Evolutionary conservation across 2,329 filamentous ascomycete genomes (phyloP).

Genomic region (Capronia coronata): DNA sequence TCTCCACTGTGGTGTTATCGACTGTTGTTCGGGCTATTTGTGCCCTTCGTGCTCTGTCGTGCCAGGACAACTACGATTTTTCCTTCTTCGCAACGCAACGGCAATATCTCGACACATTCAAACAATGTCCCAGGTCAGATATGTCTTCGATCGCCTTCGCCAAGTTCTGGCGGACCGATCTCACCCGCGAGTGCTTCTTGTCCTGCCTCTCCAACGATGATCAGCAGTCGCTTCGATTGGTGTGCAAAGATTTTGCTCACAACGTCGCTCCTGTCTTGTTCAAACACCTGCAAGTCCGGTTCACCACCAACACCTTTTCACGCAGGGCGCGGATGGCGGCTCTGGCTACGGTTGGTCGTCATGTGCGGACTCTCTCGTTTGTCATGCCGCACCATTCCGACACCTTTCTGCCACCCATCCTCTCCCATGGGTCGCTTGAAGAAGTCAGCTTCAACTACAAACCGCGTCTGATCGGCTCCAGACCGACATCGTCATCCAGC

Average conservation of each 20-base stretch:
- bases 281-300: slow-evolving; percentile 41
- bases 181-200: slow-evolving; percentile 33
- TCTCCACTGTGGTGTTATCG: slow-evolving; percentile 25
- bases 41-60: neutral
- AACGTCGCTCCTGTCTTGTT: slow-evolving; percentile 37
- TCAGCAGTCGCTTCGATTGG: slow-evolving; percentile 33
- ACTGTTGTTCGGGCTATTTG: slow-evolving; percentile 2
- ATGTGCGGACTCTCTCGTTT: slow-evolving; percentile 74
- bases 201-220: slow-evolving; percentile 32
- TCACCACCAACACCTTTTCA: slow-evolving; percentile 63
- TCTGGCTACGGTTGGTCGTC: slow-evolving; percentile 67
- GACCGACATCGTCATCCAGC: slow-evolving; percentile 48
- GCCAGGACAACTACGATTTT: neutral
- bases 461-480: slow-evolving; percentile 58
- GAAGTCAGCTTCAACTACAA: slow-evolving; percentile 78
- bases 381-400: slow-evolving; percentile 67
- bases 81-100: neutral
- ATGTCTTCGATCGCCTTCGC: slow-evolving; percentile 30
- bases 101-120: neutral
- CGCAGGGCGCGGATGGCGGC: slow-evolving; percentile 66
- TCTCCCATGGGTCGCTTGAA: slow-evolving; percentile 68
- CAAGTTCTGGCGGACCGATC: slow-evolving; percentile 36
- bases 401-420: slow-evolving; percentile 76
- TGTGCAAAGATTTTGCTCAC: slow-evolving; percentile 34
- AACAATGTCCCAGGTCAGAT: slow-evolving; percentile 16